Percentiles rank a stretch among this genome's conserved stretches.
phyloP scores from a whole-genome alignment of 805 yeast genomes.

The Saccharomycopsis sp. region DNA sequence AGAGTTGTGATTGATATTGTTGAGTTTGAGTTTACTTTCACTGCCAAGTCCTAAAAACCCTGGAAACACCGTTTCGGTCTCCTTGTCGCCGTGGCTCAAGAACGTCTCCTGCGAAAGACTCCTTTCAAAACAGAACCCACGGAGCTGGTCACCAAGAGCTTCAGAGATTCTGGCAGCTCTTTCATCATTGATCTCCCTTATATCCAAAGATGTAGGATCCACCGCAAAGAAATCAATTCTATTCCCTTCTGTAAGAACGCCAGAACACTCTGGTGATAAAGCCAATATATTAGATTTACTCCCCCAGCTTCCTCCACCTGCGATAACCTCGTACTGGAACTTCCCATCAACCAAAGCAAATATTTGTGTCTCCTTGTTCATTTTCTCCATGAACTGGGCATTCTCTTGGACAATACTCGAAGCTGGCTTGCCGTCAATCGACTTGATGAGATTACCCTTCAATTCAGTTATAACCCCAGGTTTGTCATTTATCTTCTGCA shows the following conservation, averaged over 20 bases:
- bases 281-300: slow-evolving; percentile 39
- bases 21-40: slow-evolving; percentile 12
- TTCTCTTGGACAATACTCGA: slow-evolving; percentile 16
- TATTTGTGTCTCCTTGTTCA: slow-evolving; percentile 16
- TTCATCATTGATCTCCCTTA: neutral
- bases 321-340: slow-evolving; percentile 34
- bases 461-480: slow-evolving; percentile 4
- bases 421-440: slow-evolving; percentile 17
- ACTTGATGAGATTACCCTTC: slow-evolving; percentile 16
- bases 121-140: slow-evolving; percentile 1
- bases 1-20: slow-evolving; percentile 10
- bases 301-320: slow-evolving; percentile 50
- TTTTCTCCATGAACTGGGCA: slow-evolving; percentile 7
- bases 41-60: slow-evolving; percentile 19
- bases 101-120: slow-evolving; percentile 4
- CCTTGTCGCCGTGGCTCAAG: neutral
- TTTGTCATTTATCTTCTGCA: neutral
- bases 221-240: slow-evolving; percentile 11
- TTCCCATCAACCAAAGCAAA: slow-evolving; percentile 8
- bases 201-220: neutral
- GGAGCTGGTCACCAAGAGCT: neutral
- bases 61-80: slow-evolving; percentile 1
- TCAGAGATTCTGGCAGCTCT: neutral
- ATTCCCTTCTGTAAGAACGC: slow-evolving; percentile 4
- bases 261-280: slow-evolving; percentile 35